Conservation (phyloP, 1,139 yeast genomes). For the Kluyveromyces sp. region DNA sequence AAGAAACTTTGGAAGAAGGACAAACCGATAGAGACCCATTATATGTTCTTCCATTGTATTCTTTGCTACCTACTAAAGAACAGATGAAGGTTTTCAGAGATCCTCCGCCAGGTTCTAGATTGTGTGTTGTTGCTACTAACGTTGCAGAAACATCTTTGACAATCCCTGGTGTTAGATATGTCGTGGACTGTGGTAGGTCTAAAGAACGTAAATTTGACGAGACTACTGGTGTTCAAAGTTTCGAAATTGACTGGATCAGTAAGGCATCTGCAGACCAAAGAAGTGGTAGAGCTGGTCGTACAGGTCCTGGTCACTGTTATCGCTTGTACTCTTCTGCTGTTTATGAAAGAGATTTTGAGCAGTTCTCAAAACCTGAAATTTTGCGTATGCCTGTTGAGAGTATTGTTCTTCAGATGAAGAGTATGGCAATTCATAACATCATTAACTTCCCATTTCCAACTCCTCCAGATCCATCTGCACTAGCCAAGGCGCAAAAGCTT, state of each 20-base stretch:
- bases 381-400: slow-evolving; percentile 94
- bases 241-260: slow-evolving; percentile 85
- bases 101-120: slow-evolving; percentile 78
- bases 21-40: slow-evolving; percentile 77
- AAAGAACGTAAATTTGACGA: slow-evolving; percentile 82
- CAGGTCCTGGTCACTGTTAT: slow-evolving; percentile 98
- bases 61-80: slow-evolving; percentile 83
- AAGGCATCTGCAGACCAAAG: slow-evolving; percentile 96
- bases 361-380: slow-evolving; percentile 84
- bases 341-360: slow-evolving; percentile 75
- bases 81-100: slow-evolving; percentile 88
- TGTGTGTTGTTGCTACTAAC: slow-evolving; percentile 93
- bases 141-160: slow-evolving; percentile 97
- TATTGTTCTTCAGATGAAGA: slow-evolving; percentile 86
- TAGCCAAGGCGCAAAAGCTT: slow-evolving; percentile 60
- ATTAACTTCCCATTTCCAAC: slow-evolving; percentile 95
- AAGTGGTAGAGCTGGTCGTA: slow-evolving; percentile 98
- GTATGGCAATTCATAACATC: slow-evolving; percentile 91
- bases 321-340: slow-evolving; percentile 92
- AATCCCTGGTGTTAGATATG: slow-evolving; percentile 91
- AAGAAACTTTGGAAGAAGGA: slow-evolving; percentile 66
- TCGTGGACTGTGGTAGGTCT: slow-evolving; percentile 90
- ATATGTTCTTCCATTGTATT: slow-evolving; percentile 85
- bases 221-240: slow-evolving; percentile 86
- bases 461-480: slow-evolving; percentile 62